phyloP scores from a whole-genome alignment of 768 basidiomycete genomes.

The Leucocoprinus birnbaumii region DNA sequence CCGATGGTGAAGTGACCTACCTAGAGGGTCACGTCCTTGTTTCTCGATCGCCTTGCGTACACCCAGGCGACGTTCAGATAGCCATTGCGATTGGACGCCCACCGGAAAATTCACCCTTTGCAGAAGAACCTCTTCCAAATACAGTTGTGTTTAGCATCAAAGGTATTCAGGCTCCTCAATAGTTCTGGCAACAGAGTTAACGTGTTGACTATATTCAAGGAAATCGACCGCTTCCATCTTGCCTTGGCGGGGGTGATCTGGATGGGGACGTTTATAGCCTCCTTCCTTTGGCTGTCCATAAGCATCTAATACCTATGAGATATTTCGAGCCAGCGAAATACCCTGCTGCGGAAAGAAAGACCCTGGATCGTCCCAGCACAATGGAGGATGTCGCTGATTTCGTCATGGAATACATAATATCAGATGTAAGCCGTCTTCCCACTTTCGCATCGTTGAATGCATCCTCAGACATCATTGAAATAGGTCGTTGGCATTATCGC shows the following conservation, averaged over 20 bases:
- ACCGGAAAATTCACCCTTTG: slow-evolving; percentile 48
- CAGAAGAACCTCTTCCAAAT: slow-evolving; percentile 45
- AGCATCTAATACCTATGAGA: slow-evolving; percentile 26
- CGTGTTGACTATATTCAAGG: slow-evolving; percentile 30
- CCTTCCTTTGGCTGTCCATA: slow-evolving; percentile 35
- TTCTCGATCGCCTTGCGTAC: slow-evolving; percentile 63
- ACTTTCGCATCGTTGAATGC: not conserved
- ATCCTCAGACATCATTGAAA: not conserved
- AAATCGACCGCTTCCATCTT: slow-evolving; percentile 54
- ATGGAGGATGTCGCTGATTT: slow-evolving; percentile 67
- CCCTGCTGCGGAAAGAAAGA: slow-evolving; percentile 39
- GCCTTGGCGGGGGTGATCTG: slow-evolving; percentile 64
- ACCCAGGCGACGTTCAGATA: slow-evolving; percentile 63
- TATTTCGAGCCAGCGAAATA: slow-evolving; percentile 43
- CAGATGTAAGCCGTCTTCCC: slow-evolving; percentile 39
- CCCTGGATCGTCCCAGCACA: slow-evolving; percentile 42
- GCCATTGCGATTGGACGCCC: slow-evolving; percentile 56
- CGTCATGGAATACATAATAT: slow-evolving; percentile 63
- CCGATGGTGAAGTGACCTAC: slow-evolving; percentile 35
- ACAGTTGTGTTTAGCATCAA: slow-evolving; percentile 60
- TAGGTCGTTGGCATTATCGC: slow-evolving; percentile 60
- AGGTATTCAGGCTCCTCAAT: slow-evolving; percentile 31
- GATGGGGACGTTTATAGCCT: slow-evolving; percentile 62
- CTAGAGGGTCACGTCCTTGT: slow-evolving; percentile 52
- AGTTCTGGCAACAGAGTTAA: not conserved